phyloP scores from a whole-genome alignment of 2,329 filamentous ascomycete genomes.

The Pseudopyricularia cyperi region DNA sequence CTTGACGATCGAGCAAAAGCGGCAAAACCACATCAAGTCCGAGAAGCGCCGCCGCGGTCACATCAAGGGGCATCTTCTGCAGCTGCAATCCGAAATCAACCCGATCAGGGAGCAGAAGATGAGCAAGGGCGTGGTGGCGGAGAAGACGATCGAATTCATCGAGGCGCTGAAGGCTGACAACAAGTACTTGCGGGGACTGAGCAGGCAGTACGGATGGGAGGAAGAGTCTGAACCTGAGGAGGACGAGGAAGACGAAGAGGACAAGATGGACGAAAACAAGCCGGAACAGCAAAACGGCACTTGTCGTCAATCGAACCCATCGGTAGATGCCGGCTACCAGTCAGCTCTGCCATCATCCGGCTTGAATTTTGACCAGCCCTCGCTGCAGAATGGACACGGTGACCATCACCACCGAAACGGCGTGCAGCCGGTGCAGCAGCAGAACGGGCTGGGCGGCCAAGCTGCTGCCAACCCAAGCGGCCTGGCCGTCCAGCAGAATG shows the following conservation, averaged over 20 bases:
- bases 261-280: too few species aligned
- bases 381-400: background rate
- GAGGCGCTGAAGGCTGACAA: background rate
- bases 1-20: conserved; percentile 67
- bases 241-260: too few species aligned
- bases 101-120: background rate
- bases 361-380: background rate
- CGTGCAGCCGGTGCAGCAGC: background rate
- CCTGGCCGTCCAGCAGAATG: background rate
- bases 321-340: background rate
- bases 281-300: background rate
- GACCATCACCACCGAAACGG: background rate
- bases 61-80: background rate
- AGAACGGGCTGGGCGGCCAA: background rate
- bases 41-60: conserved; percentile 57
- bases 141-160: background rate
- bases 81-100: background rate
- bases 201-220: background rate
- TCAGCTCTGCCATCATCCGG: background rate
- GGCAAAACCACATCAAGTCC: conserved; percentile 75
- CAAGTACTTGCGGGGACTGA: background rate
- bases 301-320: background rate
- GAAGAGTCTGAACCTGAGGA: background rate
- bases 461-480: background rate
- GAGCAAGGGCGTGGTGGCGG: background rate